Base-by-base conservation (phyloP, 176 grass and related monocot genomes). In the Areca catechu region DNA sequence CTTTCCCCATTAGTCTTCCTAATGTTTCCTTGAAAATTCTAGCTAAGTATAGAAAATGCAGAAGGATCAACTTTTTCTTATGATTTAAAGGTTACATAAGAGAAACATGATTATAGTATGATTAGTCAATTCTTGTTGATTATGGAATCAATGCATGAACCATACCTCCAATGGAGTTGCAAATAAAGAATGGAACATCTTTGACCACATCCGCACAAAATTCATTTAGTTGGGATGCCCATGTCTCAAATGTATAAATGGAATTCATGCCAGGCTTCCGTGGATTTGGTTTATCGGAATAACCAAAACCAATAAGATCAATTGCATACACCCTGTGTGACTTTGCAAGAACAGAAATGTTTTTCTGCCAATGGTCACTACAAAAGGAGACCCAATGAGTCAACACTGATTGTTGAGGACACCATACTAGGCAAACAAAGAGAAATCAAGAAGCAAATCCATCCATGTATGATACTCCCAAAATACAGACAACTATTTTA, bases 241-340 rank as follows among this genome's bases (percentile, higher is more conserved):
- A 97, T 62, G 92, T 97, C 65, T 97, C 92, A 80, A 97, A 97
- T 60, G 86, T 79, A 76, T 96, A 96, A 69, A 96, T 90, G 43
- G 70, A 54, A 54, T 59, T 79, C 47, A 73, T 71, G 17, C 19
- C 58, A 51, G 82, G 18, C 9, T 77, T 75, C 56, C 75, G 63
- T 56, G 92, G 86, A 72, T 97, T 88, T 51, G 86, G 92, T 60
- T 97, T 97, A 67, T 90, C 92, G 25, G 86, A 97, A 72, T 97
- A 97, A 3, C 86, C 92, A 61, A 90, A 97, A 28, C 92, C 92
- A 77, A 96, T 88, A 54, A 97, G 80, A 85, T 91, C 86, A 23
- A 97, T 85, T 4, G 92, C 80, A 57, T 79, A 97, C 1, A 97
- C 86, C 69, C 83, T 84, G 51, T 63, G 79, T 60, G 27, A 71